Conservation (phyloP, 1,139 yeast genomes). For the Debaryomyces sp. region DNA sequence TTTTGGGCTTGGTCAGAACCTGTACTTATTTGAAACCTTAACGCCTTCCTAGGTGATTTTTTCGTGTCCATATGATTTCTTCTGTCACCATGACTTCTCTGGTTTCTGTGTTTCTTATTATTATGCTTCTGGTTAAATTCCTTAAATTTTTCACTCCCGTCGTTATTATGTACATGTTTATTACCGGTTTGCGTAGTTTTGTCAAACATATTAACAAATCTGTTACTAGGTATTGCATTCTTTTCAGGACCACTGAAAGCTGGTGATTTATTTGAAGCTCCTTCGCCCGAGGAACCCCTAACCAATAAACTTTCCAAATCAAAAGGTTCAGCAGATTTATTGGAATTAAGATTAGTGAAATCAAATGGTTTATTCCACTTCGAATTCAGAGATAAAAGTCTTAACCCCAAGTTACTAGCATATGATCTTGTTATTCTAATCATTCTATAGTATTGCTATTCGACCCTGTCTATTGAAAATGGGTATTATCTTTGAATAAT, state of each 20-base stretch:
- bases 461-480: background rate
- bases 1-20: constrained; percentile 28
- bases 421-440: constrained; percentile 4
- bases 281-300: constrained; percentile 1
- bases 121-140: constrained; percentile 4
- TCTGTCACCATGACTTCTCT: constrained; percentile 1
- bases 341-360: constrained; percentile 1
- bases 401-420: background rate
- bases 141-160: background rate
- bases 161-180: background rate
- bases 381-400: constrained; percentile 1
- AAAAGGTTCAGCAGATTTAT: constrained; percentile 6
- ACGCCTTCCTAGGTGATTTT: constrained; percentile 9
- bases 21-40: constrained; percentile 19
- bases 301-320: constrained; percentile 9
- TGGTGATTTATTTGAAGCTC: background rate
- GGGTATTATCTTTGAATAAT: background rate
- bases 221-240: constrained; percentile 3
- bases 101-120: constrained; percentile 6
- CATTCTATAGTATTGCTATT: background rate
- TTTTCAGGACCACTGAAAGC: background rate
- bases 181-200: constrained; percentile 1
- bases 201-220: constrained; percentile 13
- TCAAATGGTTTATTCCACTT: constrained; percentile 10
- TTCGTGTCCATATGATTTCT: constrained; percentile 6